Evolutionary conservation across 129 eudicot species (phyloP).

Genomic region (Dittrichia graveolens): DNA sequence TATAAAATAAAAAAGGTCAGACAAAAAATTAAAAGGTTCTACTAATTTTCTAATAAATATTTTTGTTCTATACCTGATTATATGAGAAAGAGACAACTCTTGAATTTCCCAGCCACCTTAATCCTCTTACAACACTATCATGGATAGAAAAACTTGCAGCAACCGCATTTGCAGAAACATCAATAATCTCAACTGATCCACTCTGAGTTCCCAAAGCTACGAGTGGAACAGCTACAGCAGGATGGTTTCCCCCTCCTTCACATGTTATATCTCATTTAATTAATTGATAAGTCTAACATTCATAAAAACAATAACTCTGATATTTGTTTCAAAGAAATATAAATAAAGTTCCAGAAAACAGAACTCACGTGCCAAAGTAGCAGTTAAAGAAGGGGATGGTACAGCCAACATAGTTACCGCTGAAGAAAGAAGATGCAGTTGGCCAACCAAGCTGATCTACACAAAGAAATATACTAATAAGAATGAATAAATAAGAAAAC

Average conservation of each 20-base stretch:
- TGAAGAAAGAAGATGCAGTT: constrained; percentile 95
- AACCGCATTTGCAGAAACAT: constrained; percentile 91
- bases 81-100: constrained; percentile 89
- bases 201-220: constrained; percentile 98
- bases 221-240: constrained; percentile 92
- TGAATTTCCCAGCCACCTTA: constrained; percentile 98
- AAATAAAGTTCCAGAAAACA: constrained; percentile 17
- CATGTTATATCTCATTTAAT: constrained; percentile 25
- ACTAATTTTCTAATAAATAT: constrained; percentile 3
- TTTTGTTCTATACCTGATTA: constrained; percentile 58
- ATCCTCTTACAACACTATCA: constrained; percentile 82
- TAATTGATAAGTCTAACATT: constrained; percentile 21
- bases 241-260: constrained; percentile 96
- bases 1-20: background rate
- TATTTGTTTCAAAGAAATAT: background rate
- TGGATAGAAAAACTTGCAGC: constrained; percentile 90
- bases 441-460: constrained; percentile 86
- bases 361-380: constrained; percentile 88
- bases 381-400: constrained; percentile 96
- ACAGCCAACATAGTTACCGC: constrained; percentile 92
- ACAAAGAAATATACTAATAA: constrained; percentile 16
- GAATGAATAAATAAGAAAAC: constrained; percentile 14
- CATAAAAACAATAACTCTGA: background rate
- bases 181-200: constrained; percentile 85
- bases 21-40: constrained; percentile 1